Base-by-base conservation (phyloP, 1,284 basidiomycete species). In the Fistulina hepatica region DNA sequence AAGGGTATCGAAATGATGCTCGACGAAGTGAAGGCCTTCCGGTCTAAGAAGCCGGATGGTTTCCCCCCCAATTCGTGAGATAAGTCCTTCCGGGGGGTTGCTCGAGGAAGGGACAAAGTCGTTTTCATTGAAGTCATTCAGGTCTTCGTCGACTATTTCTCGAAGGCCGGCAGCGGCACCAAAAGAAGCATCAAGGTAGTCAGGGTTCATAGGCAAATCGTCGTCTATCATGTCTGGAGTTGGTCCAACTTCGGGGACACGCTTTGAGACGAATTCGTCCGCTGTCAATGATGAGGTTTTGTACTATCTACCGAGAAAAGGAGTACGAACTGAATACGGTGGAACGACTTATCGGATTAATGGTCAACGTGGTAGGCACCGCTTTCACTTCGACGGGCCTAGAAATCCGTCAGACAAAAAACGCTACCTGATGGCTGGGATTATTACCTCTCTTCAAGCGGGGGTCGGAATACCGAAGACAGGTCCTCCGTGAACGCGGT, bases 191-290 rank as follows among this genome's bases (percentile, higher is more conserved):
- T 92, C 89, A 19, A 97, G 67, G 51, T 92, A 97, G 49, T 91
- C 84, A 23, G 71, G 63, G 54, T 97, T 93, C 12, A 71, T 83
- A 0, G 93, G 93, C 9, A 97, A 64, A 53, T 97, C 91, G 52
- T 97, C 94, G 28, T 71, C 67, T 33, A 97, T 81, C 73, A 97
- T 80, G 56, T 97, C 93, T 3, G 86, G 79, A 4, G 76, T 71
- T 4, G 77, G 72, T 5, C 81, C 81, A 37, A 84, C 64, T 44
- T 89, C 80, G 1, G 85, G 83, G 5, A 78, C 55, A 16, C 65
- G 64, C 34, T 63, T 71, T 60, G 95, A 97, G 0, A 91, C 88
- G 24, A 83, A 57, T 40, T 93, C 81, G 42, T 95, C 91, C 19
- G 97, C 61, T 12, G 85, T 88, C 37, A 73, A 84, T 85, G 8